Percentiles rank a stretch among this genome's conserved stretches.
These are phyloP conservation scores for Saturnispora diversa DNA, from an alignment of 805 yeast species.

Conservation along the genomic window DNA sequence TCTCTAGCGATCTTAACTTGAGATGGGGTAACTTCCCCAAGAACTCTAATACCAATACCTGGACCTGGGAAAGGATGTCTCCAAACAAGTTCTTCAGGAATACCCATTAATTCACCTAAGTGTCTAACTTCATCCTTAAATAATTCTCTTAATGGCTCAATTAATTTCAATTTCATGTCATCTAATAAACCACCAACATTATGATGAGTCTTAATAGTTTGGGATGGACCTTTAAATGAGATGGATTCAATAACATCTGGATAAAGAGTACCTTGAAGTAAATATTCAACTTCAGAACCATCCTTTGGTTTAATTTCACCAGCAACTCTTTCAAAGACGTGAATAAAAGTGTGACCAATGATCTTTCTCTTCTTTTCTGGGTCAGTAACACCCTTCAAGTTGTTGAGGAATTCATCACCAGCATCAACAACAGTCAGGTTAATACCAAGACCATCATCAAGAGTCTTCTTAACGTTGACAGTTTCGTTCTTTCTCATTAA, in stretches of 20 bases:
- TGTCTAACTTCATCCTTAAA: slow-evolving; percentile 98
- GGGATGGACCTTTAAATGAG: slow-evolving; percentile 99
- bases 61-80: slow-evolving; percentile 99
- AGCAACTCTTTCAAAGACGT: slow-evolving; percentile 94
- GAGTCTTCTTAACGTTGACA: slow-evolving; percentile 74
- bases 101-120: slow-evolving; percentile 88
- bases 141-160: slow-evolving; percentile 96
- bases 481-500: slow-evolving; percentile 95
- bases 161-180: slow-evolving; percentile 95
- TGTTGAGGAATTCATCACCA: slow-evolving; percentile 74
- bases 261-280: slow-evolving; percentile 94
- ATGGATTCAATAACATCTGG: slow-evolving; percentile 98
- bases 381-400: slow-evolving; percentile 89
- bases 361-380: slow-evolving; percentile 99
- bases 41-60: slow-evolving; percentile 96
- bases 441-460: slow-evolving; percentile 90
- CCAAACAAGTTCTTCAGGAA: slow-evolving; percentile 96
- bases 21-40: slow-evolving; percentile 90
- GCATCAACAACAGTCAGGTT: slow-evolving; percentile 94
- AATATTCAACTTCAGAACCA: slow-evolving; percentile 84
- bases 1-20: slow-evolving; percentile 96
- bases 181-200: slow-evolving; percentile 97
- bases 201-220: slow-evolving; percentile 98
- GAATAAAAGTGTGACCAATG: slow-evolving; percentile 96
- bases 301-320: slow-evolving; percentile 81